phyloP scores from a whole-genome alignment of 768 basidiomycete species.

The Pisolithus orientalis region DNA sequence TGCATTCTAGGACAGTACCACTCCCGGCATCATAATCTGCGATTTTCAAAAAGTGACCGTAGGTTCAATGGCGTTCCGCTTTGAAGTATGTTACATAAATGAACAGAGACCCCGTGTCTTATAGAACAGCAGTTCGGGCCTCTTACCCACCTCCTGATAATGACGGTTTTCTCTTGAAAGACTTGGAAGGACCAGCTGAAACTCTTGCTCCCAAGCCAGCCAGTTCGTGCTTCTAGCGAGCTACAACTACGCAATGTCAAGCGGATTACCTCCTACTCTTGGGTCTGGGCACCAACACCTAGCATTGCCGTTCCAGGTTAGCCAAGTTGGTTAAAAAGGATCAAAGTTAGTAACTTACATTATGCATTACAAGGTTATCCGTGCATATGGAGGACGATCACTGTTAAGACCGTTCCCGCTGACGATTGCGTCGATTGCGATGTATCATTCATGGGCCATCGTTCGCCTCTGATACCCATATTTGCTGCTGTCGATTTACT shows the following conservation, averaged over 20 bases:
- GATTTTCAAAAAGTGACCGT: no score
- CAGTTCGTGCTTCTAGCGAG: conserved; percentile 4
- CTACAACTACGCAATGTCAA: conserved; percentile 34
- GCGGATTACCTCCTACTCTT: conserved; percentile 49
- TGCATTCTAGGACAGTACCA: no score
- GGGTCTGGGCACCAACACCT: conserved; percentile 36
- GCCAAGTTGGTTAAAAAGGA: conserved; percentile 2
- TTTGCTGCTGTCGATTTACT: conserved; percentile 49
- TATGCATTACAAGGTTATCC: conserved; percentile 47
- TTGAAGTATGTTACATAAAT: no score
- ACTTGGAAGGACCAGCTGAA: conserved; percentile 13
- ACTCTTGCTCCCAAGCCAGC: conserved; percentile 11
- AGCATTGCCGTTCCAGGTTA: conserved; percentile 49
- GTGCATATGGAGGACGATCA: conserved; percentile 45
- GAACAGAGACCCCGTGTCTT: no score
- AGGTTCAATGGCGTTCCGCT: no score
- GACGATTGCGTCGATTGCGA: conserved; percentile 62
- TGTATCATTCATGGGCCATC: conserved; percentile 34
- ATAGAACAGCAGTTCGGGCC: no score
- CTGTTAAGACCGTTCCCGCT: conserved; percentile 47
- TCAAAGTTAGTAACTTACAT: not conserved
- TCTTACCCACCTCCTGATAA: not conserved
- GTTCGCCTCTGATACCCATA: conserved; percentile 46
- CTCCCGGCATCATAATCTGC: no score
- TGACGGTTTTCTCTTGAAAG: conserved; percentile 16